Percentiles rank a stretch among this genome's conserved stretches.
Conservation (phyloP, 768 basidiomycete species). For the Cystofilobasidium bisporidii region DNA sequence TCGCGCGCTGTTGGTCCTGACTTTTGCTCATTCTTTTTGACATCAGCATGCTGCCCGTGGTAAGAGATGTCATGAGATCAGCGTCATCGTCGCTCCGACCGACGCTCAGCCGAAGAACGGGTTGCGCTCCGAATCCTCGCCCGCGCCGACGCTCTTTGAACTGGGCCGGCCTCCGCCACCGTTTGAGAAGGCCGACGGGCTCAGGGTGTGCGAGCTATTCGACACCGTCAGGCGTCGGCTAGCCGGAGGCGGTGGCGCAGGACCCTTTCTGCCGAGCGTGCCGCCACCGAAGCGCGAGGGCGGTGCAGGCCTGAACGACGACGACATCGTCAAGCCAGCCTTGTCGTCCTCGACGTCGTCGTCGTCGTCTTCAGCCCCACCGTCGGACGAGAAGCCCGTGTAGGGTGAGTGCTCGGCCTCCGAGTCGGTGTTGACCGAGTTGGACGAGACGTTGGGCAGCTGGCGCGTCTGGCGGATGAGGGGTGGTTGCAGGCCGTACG, state of each 20-base stretch:
- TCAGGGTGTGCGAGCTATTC: not conserved
- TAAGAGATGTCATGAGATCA: no score
- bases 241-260: not conserved
- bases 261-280: not conserved
- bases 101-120: conserved; percentile 5
- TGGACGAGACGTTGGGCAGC: not conserved
- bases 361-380: not conserved
- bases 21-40: no score
- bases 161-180: not conserved
- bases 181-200: not conserved
- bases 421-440: not conserved
- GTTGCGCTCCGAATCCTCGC: conserved; percentile 8
- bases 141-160: conserved; percentile 4
- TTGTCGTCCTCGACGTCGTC: conserved; percentile 1
- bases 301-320: not conserved
- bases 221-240: not conserved
- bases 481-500: conserved; percentile 1
- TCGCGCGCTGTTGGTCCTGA: no score
- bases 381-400: not conserved
- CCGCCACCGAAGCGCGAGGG: not conserved
- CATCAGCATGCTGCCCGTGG: no score
- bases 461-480: not conserved
- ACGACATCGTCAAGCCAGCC: not conserved
- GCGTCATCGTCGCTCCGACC: no score
- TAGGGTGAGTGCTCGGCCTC: not conserved